Evolutionary conservation across 805 yeast species (phyloP).

Genomic region (Metschnikowia koreensis): DNA sequence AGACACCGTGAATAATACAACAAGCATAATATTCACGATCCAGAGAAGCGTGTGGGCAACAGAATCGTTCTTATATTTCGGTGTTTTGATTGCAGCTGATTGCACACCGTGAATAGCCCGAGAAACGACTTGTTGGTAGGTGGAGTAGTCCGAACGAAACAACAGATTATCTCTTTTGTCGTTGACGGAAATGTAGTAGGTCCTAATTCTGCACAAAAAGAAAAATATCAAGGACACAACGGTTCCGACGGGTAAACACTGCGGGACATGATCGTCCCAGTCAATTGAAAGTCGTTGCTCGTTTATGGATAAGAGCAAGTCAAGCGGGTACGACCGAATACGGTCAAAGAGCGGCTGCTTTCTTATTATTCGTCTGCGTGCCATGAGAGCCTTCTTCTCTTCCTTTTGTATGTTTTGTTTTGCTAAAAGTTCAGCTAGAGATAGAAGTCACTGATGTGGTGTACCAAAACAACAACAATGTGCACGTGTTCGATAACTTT

Average conservation of each 20-base stretch:
- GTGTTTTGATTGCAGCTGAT: neutral
- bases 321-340: conserved; percentile 37
- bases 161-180: conserved; percentile 30
- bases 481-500: no score
- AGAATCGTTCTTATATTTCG: conserved; percentile 7
- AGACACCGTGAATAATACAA: conserved; percentile 16
- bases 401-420: no score
- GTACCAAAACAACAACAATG: no score
- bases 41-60: conserved; percentile 17
- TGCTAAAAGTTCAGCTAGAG: no score
- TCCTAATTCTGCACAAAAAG: conserved; percentile 22
- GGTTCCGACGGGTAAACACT: conserved; percentile 34
- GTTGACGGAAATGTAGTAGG: conserved; percentile 27
- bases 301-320: conserved; percentile 33
- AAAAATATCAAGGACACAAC: conserved; percentile 20
- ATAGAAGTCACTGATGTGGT: no score
- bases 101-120: conserved; percentile 16
- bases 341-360: conserved; percentile 30
- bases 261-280: conserved; percentile 38
- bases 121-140: conserved; percentile 31
- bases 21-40: conserved; percentile 16
- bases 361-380: conserved; percentile 21
- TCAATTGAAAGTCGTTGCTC: conserved; percentile 39
- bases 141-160: conserved; percentile 34
- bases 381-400: conserved; percentile 4